These are phyloP conservation scores for Fusarium papillatum DNA, from an alignment of 2,329 filamentous ascomycete genomes.

Conservation along the genomic window DNA sequence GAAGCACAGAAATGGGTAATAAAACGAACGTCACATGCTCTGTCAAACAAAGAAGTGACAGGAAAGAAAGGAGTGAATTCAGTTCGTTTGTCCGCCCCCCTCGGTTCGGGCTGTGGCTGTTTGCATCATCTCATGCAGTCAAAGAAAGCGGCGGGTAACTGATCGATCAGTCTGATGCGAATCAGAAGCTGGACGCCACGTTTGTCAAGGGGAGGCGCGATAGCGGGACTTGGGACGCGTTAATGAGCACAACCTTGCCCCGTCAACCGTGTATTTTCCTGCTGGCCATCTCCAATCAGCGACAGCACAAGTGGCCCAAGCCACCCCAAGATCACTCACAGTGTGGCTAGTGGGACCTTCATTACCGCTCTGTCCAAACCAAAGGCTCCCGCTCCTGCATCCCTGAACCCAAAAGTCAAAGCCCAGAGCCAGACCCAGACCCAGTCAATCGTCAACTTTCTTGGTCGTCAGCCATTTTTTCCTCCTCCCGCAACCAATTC, in stretches of 20 bases:
- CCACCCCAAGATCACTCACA: slow-evolving; percentile 19
- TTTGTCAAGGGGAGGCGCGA: slow-evolving; percentile 1
- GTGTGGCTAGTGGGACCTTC: slow-evolving; percentile 37
- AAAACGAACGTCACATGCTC: neutral
- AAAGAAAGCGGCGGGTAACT: slow-evolving; percentile 8
- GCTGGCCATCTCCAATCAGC: slow-evolving; percentile 28
- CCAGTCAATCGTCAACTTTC: slow-evolving; percentile 46
- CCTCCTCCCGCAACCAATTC: slow-evolving; percentile 36
- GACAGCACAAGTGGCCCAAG: slow-evolving; percentile 11
- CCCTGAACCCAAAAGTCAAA: slow-evolving; percentile 46
- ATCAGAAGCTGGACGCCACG: slow-evolving; percentile 4
- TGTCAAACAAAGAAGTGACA: neutral
- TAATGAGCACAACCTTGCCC: slow-evolving; percentile 30
- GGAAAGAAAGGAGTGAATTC: neutral
- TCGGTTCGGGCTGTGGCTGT: neutral
- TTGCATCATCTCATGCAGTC: neutral
- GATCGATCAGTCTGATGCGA: neutral
- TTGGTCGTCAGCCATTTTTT: slow-evolving; percentile 39
- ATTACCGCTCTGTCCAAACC: slow-evolving; percentile 28
- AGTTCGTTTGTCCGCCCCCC: neutral
- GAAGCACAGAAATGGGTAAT: neutral
- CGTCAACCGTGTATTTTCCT: slow-evolving; percentile 33
- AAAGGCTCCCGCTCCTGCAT: slow-evolving; percentile 23
- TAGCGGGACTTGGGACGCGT: slow-evolving; percentile 28
- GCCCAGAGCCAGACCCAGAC: slow-evolving; percentile 13